Conservation (phyloP, 805 yeast genomes). For the Kazachstania martiniae region DNA sequence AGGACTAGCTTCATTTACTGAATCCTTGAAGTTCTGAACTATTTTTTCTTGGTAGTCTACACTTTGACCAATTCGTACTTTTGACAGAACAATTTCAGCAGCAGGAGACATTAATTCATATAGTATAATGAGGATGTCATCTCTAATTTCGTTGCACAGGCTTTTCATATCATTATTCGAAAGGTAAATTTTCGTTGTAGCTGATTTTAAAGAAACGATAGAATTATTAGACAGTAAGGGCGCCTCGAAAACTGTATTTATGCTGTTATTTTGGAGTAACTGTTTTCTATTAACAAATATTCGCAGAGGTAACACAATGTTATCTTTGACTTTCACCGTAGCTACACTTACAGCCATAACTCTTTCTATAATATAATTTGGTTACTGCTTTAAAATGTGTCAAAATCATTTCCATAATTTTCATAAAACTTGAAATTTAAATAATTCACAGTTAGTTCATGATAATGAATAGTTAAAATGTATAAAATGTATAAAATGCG, state of each 20-base stretch:
- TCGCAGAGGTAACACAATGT: slow-evolving; percentile 17
- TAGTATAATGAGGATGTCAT: slow-evolving; percentile 18
- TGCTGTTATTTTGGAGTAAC: slow-evolving; percentile 12
- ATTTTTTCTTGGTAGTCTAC: slow-evolving; percentile 14
- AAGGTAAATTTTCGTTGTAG: slow-evolving; percentile 18
- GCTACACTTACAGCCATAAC: slow-evolving; percentile 20
- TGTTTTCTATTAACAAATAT: slow-evolving; percentile 23
- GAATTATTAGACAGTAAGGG: slow-evolving; percentile 28
- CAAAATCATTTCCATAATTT: too few species aligned
- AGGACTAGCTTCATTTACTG: background rate
- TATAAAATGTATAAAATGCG: too few species aligned
- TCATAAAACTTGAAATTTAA: too few species aligned
- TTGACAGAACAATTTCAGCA: slow-evolving; percentile 12
- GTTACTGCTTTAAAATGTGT: too few species aligned
- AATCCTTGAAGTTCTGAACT: slow-evolving; percentile 5
- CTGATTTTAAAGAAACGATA: slow-evolving; percentile 23
- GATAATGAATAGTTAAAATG: too few species aligned
- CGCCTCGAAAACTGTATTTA: slow-evolving; percentile 20
- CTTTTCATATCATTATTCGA: slow-evolving; percentile 23
- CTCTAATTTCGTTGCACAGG: slow-evolving; percentile 18
- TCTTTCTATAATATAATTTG: too few species aligned
- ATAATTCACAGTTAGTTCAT: too few species aligned
- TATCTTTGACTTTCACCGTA: slow-evolving; percentile 13
- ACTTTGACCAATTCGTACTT: slow-evolving; percentile 18
- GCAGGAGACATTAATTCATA: slow-evolving; percentile 20